Evolutionary conservation across 106 monocot species (phyloP).

Genomic region (Allium sativum): DNA sequence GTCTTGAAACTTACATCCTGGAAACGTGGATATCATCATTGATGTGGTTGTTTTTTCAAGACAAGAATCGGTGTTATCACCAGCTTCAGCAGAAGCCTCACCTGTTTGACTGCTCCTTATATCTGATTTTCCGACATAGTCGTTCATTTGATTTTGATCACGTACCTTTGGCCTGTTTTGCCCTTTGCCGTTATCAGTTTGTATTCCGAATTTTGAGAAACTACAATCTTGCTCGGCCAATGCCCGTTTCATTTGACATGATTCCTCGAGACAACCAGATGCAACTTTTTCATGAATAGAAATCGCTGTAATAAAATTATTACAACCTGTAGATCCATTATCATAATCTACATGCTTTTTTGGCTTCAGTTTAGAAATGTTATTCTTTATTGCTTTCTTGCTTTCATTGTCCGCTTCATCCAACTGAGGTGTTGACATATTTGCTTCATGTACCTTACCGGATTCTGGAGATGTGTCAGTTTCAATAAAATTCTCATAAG

Average conservation of each 20-base stretch:
- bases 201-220: constrained; percentile 9
- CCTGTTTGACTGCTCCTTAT: constrained; percentile 8
- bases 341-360: constrained; percentile 3
- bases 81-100: constrained; percentile 9
- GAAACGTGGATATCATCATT: constrained; percentile 9
- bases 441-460: constrained; percentile 3
- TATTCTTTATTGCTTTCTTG: constrained; percentile 8
- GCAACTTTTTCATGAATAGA: constrained; percentile 7
- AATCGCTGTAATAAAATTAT: background rate
- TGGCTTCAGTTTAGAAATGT: constrained; percentile 14
- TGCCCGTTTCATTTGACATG: constrained; percentile 2
- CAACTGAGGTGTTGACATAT: no score
- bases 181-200: constrained; percentile 3
- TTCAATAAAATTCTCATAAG: constrained; percentile 24
- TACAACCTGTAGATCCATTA: background rate
- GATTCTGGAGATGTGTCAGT: constrained; percentile 61
- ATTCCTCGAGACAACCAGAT: constrained; percentile 2
- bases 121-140: constrained; percentile 5
- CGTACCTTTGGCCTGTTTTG: constrained; percentile 7
- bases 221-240: constrained; percentile 8
- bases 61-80: constrained; percentile 4
- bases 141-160: constrained; percentile 19
- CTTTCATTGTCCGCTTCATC: background rate
- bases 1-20: constrained; percentile 15
- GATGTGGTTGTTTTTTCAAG: background rate